Percentiles rank a stretch among this genome's conserved stretches.
phyloP scores from a whole-genome alignment of 2,329 filamentous ascomycete species.

The Metarhizium anisopliae region DNA sequence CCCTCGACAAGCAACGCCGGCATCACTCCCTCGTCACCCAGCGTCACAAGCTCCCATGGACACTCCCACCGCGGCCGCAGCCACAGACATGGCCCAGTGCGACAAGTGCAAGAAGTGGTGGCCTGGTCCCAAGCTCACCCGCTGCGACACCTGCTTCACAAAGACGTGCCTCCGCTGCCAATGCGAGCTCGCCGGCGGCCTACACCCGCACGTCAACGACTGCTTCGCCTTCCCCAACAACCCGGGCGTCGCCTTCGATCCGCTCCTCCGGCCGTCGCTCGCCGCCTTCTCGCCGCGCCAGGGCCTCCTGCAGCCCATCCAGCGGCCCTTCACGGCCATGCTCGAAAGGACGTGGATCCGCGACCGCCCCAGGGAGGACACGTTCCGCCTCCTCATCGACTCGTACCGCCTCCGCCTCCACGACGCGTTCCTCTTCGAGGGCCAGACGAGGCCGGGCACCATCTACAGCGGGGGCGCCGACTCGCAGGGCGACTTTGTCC shows the following conservation, averaged over 20 bases:
- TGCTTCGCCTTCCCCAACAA: conserved; percentile 3
- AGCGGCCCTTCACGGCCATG: conserved; percentile 25
- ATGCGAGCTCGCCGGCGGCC: not conserved
- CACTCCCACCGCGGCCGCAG: no score
- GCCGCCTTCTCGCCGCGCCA: not conserved
- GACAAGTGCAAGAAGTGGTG: not conserved
- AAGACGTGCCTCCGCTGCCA: conserved; percentile 2
- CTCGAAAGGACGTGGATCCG: conserved; percentile 26
- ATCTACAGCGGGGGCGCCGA: conserved; percentile 13
- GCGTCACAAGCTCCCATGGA: not conserved
- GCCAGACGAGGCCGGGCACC: conserved; percentile 9
- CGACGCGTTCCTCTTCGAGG: conserved; percentile 18
- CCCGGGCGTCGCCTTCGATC: not conserved
- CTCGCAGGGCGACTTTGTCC: conserved; percentile 19
- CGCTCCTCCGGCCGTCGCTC: not conserved
- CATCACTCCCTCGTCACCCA: no score
- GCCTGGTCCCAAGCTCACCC: not conserved
- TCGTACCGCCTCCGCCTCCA: conserved; percentile 30
- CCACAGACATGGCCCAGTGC: not conserved
- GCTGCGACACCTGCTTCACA: conserved; percentile 1
- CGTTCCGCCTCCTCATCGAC: conserved; percentile 34
- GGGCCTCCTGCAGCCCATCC: conserved; percentile 14
- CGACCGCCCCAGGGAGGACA: conserved; percentile 25
- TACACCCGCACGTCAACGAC: conserved; percentile 1
- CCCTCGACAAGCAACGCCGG: no score